Evolutionary conservation across 306 rosid species (phyloP), one percentile per base, ranked within the genome.

Genomic region (Cicer yamashitae): DNA sequence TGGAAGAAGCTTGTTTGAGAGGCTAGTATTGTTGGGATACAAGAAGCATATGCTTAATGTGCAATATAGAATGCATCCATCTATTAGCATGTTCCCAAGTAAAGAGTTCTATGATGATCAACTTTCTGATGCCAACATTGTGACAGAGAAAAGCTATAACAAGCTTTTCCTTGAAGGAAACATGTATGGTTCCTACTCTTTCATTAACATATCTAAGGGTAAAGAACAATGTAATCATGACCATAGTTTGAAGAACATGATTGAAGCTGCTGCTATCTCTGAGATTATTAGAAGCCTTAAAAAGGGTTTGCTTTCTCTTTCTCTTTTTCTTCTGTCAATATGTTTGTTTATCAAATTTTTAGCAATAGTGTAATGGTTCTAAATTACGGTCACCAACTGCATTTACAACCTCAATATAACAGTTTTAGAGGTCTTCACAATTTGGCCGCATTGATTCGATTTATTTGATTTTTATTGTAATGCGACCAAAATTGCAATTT

Each of bases 51-150:
- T 83, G 53, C 83, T 86, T 52, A 45, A 81, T 51, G 54, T 86
- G 44, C 89, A 86, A 44, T 83, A 74, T 20, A 80, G 89, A 73
- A 83, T 86, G 89, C 89, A 83, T 77, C 87, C 87, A 45, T 77
- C 85, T 17, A 83, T 86, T 50, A 83, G 89, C 80, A n/a, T 39
- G 37, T 86, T 86, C 15, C 89, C 89, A 41, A 74, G 66, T n/a
- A 52, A 17, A 18, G 85, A 86, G 18, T 86, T 86, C 75, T 86
- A 86, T 56, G 20, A 71, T 56, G 12, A 7, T 6, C 30, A 59
- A 76, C 82, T 86, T 45, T 41, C n/a, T 41, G 82, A 86, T 86
- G 80, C 80, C 8, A 12, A 50, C 2, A 44, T 6, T 74, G 89
- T 86, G 12, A 70, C 12, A 46, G 71, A 46, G 44, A 30, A 0